Conservation (phyloP, 2,329 filamentous ascomycete species). For the Diaporthe amygdali region DNA sequence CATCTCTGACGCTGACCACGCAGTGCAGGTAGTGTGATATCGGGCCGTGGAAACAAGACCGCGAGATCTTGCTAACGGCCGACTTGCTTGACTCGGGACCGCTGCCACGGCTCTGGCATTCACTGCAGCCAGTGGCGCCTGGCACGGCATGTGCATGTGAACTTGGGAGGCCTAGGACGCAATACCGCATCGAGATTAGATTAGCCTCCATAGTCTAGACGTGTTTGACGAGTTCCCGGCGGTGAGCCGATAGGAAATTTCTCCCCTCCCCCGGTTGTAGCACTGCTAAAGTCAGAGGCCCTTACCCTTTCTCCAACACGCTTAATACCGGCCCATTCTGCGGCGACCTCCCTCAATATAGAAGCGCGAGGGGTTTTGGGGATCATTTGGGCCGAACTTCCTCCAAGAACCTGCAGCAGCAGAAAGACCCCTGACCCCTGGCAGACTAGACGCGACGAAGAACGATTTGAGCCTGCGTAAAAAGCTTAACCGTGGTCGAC, state of each 20-base stretch:
- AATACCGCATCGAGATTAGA: not conserved
- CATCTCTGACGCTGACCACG: not conserved
- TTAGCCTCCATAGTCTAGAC: not conserved
- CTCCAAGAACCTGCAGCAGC: not conserved
- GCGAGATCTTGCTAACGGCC: not conserved
- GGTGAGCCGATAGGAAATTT: not conserved
- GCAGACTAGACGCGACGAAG: not conserved
- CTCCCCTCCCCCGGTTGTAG: not conserved
- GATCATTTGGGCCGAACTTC: not conserved
- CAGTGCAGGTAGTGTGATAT: not conserved
- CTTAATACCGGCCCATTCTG: not conserved
- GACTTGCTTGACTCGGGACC: constrained; percentile 5
- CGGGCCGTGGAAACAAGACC: not conserved
- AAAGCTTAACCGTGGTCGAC: not conserved
- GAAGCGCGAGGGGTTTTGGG: not conserved
- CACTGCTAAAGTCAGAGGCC: not conserved
- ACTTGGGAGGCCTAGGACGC: not conserved
- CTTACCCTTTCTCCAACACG: not conserved
- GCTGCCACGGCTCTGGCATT: not conserved
- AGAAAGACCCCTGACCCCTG: not conserved
- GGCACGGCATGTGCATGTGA: constrained; percentile 12
- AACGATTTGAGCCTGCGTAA: not conserved
- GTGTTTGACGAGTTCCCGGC: constrained; percentile 2
- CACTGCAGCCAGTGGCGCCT: not conserved
- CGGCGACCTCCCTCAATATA: not conserved